A percentile compares a stretch with the other conserved stretches of the same genome.
Evolutionary conservation across 768 basidiomycete species (phyloP).

Genomic region (Agaricus blazei): DNA sequence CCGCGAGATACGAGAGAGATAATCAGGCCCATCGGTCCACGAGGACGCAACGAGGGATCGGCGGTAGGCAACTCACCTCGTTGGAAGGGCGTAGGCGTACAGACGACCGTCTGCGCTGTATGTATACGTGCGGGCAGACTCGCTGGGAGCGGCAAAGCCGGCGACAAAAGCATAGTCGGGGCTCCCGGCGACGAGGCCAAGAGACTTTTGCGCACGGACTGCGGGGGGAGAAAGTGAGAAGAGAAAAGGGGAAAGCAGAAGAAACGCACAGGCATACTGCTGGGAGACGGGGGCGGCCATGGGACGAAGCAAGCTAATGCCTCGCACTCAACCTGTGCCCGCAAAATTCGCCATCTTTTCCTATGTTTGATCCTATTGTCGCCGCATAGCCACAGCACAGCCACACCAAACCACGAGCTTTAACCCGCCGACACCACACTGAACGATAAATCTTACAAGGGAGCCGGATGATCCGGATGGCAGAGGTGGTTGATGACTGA

Average conservation of each 20-base stretch:
- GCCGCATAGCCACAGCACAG: not conserved
- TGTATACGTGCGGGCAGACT: slow-evolving; percentile 66
- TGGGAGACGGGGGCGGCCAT: slow-evolving; percentile 76
- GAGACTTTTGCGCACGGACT: slow-evolving; percentile 94
- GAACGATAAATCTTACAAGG: too few relatives aligned
- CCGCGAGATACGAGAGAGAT: slow-evolving; percentile 10
- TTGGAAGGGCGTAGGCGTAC: slow-evolving; percentile 79
- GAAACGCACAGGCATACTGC: slow-evolving; percentile 78
- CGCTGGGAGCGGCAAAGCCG: slow-evolving; percentile 63
- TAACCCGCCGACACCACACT: too few relatives aligned
- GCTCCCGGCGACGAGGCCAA: slow-evolving; percentile 79
- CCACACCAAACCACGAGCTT: too few relatives aligned
- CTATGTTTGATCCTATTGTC: not conserved
- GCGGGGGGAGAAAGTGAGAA: slow-evolving; percentile 11
- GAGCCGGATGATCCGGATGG: too few relatives aligned
- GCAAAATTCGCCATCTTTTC: slow-evolving; percentile 1
- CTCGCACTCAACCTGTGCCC: slow-evolving; percentile 32
- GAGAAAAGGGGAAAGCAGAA: slow-evolving; percentile 13
- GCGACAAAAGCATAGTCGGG: slow-evolving; percentile 68
- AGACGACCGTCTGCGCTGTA: slow-evolving; percentile 87
- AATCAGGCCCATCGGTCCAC: slow-evolving; percentile 14
- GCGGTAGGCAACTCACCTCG: slow-evolving; percentile 45
- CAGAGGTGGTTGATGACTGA: too few relatives aligned
- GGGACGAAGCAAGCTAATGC: slow-evolving; percentile 79
- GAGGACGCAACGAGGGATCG: slow-evolving; percentile 16